Percentiles rank a stretch among this genome's conserved stretches.
Evolutionary conservation across 176 grass and related monocot genomes (phyloP).

Genomic region (Oryza meyeriana): DNA sequence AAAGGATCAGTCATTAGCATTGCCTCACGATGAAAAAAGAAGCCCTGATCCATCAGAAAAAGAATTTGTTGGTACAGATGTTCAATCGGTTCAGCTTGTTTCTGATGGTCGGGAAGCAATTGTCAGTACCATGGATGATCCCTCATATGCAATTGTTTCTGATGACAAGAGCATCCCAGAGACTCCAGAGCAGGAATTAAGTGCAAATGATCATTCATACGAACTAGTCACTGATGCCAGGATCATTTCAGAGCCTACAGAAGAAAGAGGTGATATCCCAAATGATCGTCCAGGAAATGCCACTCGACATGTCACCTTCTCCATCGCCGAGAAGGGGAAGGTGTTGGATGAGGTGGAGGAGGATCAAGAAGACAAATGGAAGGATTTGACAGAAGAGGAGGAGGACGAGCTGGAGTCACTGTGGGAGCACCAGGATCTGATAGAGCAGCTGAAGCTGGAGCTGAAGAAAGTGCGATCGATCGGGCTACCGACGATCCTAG

Average conservation of each 20-base stretch:
- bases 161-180: not conserved
- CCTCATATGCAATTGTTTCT: not conserved
- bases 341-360: constrained; percentile 11
- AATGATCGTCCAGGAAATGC: constrained; percentile 19
- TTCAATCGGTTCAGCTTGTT: not conserved
- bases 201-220: constrained; percentile 2
- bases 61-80: not conserved
- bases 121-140: constrained; percentile 10
- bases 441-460: constrained; percentile 93
- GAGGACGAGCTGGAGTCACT: constrained; percentile 83
- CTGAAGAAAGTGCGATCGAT: constrained; percentile 71
- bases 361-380: constrained; percentile 39
- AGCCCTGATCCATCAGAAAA: not conserved
- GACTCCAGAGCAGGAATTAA: constrained; percentile 22
- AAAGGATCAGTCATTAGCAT: constrained; percentile 1
- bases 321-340: constrained; percentile 29
- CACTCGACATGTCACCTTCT: constrained; percentile 35
- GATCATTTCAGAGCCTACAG: not conserved
- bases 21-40: not conserved
- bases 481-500: constrained; percentile 76
- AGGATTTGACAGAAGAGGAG: constrained; percentile 70
- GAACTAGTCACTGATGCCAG: not conserved
- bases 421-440: constrained; percentile 94
- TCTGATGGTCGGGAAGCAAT: constrained; percentile 16
- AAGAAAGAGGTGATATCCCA: not conserved